Evolutionary conservation across 768 basidiomycete species (phyloP).

Genomic region (Termitomyces sp.): DNA sequence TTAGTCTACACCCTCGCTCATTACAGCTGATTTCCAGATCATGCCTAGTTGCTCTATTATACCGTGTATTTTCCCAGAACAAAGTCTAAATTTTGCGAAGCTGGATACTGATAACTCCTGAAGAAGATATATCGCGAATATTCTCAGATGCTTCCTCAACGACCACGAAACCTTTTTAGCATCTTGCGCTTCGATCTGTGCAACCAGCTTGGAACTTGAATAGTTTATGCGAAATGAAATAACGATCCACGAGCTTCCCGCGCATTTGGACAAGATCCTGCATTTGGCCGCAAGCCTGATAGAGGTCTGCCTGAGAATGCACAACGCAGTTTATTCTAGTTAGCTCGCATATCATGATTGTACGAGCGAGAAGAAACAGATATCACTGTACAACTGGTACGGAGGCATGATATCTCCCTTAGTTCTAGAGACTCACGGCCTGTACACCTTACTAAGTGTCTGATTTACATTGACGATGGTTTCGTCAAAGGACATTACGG

Average conservation of each 20-base stretch:
- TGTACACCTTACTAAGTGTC: slow-evolving; percentile 7
- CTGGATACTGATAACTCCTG: not conserved
- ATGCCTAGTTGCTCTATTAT: not conserved
- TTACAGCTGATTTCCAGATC: not conserved
- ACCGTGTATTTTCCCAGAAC: not conserved
- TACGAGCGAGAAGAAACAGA: slow-evolving; percentile 13
- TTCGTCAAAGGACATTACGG: slow-evolving; percentile 3
- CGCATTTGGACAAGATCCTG: slow-evolving; percentile 6
- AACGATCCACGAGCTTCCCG: not conserved
- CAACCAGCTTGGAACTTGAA: slow-evolving; percentile 9
- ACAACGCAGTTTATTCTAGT: not conserved
- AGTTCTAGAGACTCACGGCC: not conserved
- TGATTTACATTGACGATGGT: slow-evolving; percentile 18
- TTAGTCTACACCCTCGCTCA: no score
- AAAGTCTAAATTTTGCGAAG: not conserved
- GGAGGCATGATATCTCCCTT: no score
- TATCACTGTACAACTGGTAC: slow-evolving; percentile 19
- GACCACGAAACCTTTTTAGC: not conserved
- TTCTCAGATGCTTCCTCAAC: slow-evolving; percentile 4
- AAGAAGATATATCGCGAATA: not conserved
- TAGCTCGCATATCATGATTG: slow-evolving; percentile 16
- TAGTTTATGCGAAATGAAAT: slow-evolving; percentile 9
- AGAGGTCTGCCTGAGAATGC: slow-evolving; percentile 1
- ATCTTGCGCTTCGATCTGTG: not conserved
- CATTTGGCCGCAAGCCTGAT: slow-evolving; percentile 11